Evolutionary conservation across 345 rosid genomes (phyloP).

Genomic region (Ceriops decandra): DNA sequence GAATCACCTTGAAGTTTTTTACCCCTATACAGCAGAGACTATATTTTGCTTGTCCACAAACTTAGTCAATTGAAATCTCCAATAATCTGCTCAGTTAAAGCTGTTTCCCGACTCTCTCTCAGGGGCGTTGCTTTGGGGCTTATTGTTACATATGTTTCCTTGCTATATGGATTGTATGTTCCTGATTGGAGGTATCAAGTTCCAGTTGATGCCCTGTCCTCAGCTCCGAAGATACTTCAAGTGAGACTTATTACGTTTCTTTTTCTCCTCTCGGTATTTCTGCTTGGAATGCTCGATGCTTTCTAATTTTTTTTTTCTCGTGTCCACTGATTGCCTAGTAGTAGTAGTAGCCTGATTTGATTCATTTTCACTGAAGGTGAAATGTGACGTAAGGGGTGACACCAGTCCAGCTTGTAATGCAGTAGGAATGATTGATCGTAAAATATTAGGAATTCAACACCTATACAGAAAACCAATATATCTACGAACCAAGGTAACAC

Average conservation of each 20-base stretch:
- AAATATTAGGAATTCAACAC: slow-evolving; percentile 60
- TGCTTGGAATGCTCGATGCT: not conserved
- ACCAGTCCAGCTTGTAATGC: slow-evolving; percentile 84
- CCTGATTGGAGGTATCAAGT: slow-evolving; percentile 74
- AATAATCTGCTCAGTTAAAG: not conserved
- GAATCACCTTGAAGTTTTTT: not conserved
- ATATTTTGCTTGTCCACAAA: not conserved
- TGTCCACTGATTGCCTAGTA: not conserved
- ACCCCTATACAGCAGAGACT: not conserved
- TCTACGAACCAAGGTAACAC: slow-evolving; percentile 53
- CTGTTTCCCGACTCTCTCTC: slow-evolving; percentile 17
- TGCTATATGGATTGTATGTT: slow-evolving; percentile 66
- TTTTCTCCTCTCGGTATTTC: not conserved
- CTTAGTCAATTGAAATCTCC: not conserved
- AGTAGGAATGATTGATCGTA: slow-evolving; percentile 81
- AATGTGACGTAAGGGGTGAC: slow-evolving; percentile 70
- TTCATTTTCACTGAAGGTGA: slow-evolving; percentile 45
- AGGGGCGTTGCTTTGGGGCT: slow-evolving; percentile 56
- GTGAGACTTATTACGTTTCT: slow-evolving; percentile 32
- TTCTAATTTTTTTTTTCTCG: not conserved
- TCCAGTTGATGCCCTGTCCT: slow-evolving; percentile 43
- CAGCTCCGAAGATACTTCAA: slow-evolving; percentile 34
- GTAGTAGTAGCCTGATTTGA: not conserved
- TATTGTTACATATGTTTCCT: slow-evolving; percentile 40
- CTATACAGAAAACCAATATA: slow-evolving; percentile 64